Evolutionary conservation across 176 grass and related monocot species (phyloP), one percentile per base, ranked within the genome.

Genomic region (Musa schizocarpa): DNA sequence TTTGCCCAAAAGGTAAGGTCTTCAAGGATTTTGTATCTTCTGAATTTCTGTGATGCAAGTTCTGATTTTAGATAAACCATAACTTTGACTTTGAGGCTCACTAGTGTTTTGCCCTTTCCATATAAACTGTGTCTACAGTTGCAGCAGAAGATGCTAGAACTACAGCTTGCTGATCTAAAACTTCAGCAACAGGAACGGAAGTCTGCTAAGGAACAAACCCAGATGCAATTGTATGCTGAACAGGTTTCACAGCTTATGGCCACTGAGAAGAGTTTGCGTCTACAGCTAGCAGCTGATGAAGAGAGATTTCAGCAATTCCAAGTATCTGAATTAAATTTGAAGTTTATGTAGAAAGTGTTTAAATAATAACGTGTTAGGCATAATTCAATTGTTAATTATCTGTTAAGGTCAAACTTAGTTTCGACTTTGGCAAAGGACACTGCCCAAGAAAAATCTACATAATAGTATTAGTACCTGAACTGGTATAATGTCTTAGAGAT

Each of bases 231-330:
- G 68, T 99, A 94, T 72, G 90, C 90, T 77, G 90, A 99, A 64
- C 95, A 94, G 77, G 87, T 99, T 89, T 86, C 90, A 78, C 95
- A 99, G 75, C 90, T 99, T 74, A 74, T 85, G 76, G 59, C 86
- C 66, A 91, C 90, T 76, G 90, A 99, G 79, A 94, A 91, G 78
- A 99, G 73, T 76, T 81, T 99, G 79, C 78, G 86, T 14, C 61
- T 81, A 65, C 95, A 99, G 81, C 90, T 94, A 66, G 88, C 84
- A 80, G 73, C 82, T 53, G 95, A 99, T 84, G 90, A 83, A 78
- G 86, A 99, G 75, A 99, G 86, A 76, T 94, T 94, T 83, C 84
- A 94, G 78, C 91, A 93, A 74, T 99, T 99, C 80, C 88, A 99
- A 90, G 95, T 99, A 83, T 77, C 4, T 70, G 20, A 50, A 70